Evolutionary conservation across 2,329 filamentous ascomycete genomes (phyloP), one percentile per base, ranked within the genome.

Genomic region (Blumeria graminis): DNA sequence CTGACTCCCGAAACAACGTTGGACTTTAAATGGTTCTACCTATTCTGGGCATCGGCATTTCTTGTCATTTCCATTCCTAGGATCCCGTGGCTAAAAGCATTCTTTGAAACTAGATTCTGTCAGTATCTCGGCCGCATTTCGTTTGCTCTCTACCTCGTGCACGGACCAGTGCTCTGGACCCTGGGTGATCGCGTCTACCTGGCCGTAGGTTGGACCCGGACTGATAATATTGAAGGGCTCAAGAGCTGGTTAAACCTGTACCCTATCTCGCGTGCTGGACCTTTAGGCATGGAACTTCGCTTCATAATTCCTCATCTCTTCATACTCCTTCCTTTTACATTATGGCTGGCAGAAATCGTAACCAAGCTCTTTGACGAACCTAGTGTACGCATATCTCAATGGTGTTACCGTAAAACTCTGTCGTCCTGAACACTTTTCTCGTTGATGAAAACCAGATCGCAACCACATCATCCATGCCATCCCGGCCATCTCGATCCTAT

Each of bases 1-100:
- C 69, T 84, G 57, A 82, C 81, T 58, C 79, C 81, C 0, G 78
- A 82, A 63, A 80, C 79, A 1, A 76, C 80, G 6, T 81, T 72
- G 61, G 77, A 83, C 63, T 74, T 73, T 63, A 83, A 83, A 66
- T 83, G 79, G 78, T 82, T 83, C 66, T 83, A 74, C 63, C 71
- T 83, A 2, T 80, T 80, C 63, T 78, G 73, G 69, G 80, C 78
- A 0, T 72, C 80, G 0, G 69, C 71, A n/a, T 71, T 80, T 57
- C 65, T 80, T 0, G 74, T 85, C 0, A 69, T 74, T 1, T 71
- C 74, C 0, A 68, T 77, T 1, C 76, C 76, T 8, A 75, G 75
- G n/a, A 71, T 84, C 13, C 62, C 67, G 3, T 76, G 73, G 72
- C 69, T 82, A n/a, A 76, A 74, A 65, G 60, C 66, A 1, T 77